A percentile compares a stretch with the other conserved stretches of the same genome.
Conservation (phyloP, 2,329 filamentous ascomycete species). For the Pseudocercospora eumusae region DNA sequence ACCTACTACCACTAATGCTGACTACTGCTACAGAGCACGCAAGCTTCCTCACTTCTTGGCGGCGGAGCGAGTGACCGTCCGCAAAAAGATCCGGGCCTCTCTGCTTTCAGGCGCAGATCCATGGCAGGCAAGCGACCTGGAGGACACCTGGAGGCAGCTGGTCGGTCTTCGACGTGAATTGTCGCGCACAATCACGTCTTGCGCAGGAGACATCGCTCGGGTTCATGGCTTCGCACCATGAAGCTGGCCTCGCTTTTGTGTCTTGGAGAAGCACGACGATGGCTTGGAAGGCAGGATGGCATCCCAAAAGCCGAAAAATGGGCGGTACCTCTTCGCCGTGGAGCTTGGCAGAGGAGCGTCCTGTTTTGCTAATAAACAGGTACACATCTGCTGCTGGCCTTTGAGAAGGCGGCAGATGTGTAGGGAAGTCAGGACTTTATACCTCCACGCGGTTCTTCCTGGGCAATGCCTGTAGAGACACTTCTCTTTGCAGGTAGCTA, state of each 20-base stretch:
- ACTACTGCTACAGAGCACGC: neutral
- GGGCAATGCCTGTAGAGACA: neutral
- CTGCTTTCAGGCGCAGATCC: neutral
- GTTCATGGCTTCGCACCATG: neutral
- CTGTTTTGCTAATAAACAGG: conserved; percentile 1
- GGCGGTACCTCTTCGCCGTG: neutral
- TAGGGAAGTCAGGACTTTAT: neutral
- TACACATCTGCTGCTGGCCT: neutral
- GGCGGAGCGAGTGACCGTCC: neutral
- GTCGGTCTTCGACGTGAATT: neutral
- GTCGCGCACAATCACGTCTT: neutral
- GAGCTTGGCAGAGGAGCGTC: neutral
- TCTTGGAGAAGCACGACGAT: neutral
- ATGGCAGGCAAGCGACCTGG: neutral
- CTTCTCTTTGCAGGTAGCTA: neutral
- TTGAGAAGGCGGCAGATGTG: conserved; percentile 1
- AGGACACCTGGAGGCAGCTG: neutral
- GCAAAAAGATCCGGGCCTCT: neutral
- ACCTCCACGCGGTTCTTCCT: neutral
- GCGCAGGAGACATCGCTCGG: neutral
- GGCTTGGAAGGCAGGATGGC: neutral
- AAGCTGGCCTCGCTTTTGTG: neutral
- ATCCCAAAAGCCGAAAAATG: conserved; percentile 4
- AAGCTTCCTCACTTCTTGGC: neutral
- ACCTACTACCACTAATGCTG: neutral